Base-by-base conservation (phyloP, 148 eudicot genomes). In the Pharnaceum exiguum region DNA sequence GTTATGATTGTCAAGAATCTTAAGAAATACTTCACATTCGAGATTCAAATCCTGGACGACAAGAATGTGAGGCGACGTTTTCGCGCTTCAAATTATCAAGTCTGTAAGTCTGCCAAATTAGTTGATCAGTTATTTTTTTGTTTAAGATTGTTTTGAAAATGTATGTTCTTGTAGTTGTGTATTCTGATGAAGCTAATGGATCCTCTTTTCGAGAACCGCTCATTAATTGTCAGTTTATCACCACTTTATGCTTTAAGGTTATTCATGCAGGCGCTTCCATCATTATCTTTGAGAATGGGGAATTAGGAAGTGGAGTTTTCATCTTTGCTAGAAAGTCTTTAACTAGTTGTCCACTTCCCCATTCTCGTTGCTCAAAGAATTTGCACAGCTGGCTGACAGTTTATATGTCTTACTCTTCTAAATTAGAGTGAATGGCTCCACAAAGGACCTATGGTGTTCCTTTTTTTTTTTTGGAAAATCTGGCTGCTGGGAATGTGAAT, bases 81-180 rank as follows among this genome's bases (percentile, higher is more conserved):
- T 59, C 99, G 99, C 42, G 87, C 99, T 80, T 94, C 99, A 72
- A 94, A 89, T 72, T 94, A 70, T 84, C 99, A 93, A 89, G 99
- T 91, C 79, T 82, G 97, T 93, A 93, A 93, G 96, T 93, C 68
- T 81, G 61, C 66, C 84, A 51, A 35, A n/a, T 62, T 61, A 19
- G 59, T 63, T 47, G 12, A 48, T 55, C 25, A 51, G 46, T 24
- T 52, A 35, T 11, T 25, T 42, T 32, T 5, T 22, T 54, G 40
- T 8, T 12, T 12, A 31, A 4, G 5, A 13, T 10, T 42, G 12
- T 25, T 17, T 18, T 10, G 10, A 22, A 32, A 4, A 52, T 7
- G n/a, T 9, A 1, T 7, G 30, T 36, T 17, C 12, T 29, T 12
- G 32, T 27, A 22, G 1, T 45, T 51, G 10, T 36, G 15, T 46